A percentile compares a stretch with the other conserved stretches of the same genome.
Conservation (phyloP, 345 rosid genomes). For the Psidium guajava region DNA sequence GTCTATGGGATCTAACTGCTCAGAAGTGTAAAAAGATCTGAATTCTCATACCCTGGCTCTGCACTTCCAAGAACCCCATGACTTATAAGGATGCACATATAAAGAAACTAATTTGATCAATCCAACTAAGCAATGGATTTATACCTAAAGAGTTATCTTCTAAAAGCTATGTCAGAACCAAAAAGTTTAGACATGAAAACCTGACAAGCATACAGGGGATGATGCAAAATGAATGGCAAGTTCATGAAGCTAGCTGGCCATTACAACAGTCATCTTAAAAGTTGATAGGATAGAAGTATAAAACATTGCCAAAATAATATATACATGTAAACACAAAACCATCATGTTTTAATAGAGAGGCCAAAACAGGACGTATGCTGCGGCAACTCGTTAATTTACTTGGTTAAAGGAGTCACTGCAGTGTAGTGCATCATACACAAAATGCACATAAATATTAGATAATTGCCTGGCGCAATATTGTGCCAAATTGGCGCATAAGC, state of each 20-base stretch:
- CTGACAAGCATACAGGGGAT: not conserved
- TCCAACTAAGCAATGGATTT: not conserved
- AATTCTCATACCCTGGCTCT: not conserved
- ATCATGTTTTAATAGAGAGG: not conserved
- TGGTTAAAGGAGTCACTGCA: not conserved
- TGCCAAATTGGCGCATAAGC: slow-evolving; percentile 73
- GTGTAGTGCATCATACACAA: not conserved
- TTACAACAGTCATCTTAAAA: not conserved
- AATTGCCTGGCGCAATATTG: slow-evolving; percentile 49
- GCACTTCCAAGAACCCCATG: not conserved
- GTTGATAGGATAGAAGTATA: not conserved
- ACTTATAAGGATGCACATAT: not conserved
- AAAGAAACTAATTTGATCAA: not conserved
- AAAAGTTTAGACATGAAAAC: not conserved
- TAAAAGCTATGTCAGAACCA: not conserved
- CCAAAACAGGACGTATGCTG: not conserved
- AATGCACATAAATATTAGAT: not conserved
- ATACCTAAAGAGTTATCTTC: not conserved
- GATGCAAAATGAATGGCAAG: not conserved
- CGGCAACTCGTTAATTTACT: not conserved
- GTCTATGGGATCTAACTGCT: not conserved
- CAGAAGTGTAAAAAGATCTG: not conserved
- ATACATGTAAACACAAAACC: not conserved
- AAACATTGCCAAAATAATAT: not conserved
- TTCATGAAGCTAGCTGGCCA: not conserved